Base-by-base conservation (phyloP, 2,329 filamentous ascomycete genomes). In the Neocucurbitaria cava region DNA sequence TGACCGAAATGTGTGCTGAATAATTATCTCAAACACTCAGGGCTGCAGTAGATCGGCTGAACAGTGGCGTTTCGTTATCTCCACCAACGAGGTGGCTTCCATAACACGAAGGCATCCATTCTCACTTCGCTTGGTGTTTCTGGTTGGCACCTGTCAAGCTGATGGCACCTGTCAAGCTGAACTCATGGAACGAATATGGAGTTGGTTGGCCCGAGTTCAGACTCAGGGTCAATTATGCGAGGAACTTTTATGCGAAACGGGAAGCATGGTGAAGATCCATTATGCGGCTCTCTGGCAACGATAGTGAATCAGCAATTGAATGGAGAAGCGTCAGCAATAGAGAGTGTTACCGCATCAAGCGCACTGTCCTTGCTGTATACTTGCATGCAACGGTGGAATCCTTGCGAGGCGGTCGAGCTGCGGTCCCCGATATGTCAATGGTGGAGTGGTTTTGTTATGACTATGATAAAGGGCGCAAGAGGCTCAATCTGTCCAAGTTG, bases 1-100 rank as follows among this genome's bases (percentile, higher is more conserved):
- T 42, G 40, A 20, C 48, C 4, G 3, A 11, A 49, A 36, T 31
- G 38, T 42, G 17, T 36, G 58, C 51, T 59, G 55, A 61, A 38
- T 59, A 59, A 61, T 58, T 50, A 35, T 18, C 33, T 46, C 49
- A 49, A 33, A 36, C 23, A 41, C 23, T 38, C 52, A 46, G 33
- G 33, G 18, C 21, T 41, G 46, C 42, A 50, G 20, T 17, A 17
- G 18, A 8, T 38, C 15, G 30, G 23, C 17, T 42, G 44, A 15
- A 18, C 26, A 3, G 44, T 51, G 44, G 52, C 55, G 47, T 45
- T 48, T 31, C 49, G 49, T 43, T n/a, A 30, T 18, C 18, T 30
- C 20, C 33, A 15, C 6, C 18, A 38, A 13, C 36, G 36, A 11
- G 15, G 23, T 10, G 20, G 18, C n/a, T 28, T 18, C 41, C 41